Base-by-base conservation (phyloP, 176 grass and related monocot species). In the Bonia amplexicaulis region DNA sequence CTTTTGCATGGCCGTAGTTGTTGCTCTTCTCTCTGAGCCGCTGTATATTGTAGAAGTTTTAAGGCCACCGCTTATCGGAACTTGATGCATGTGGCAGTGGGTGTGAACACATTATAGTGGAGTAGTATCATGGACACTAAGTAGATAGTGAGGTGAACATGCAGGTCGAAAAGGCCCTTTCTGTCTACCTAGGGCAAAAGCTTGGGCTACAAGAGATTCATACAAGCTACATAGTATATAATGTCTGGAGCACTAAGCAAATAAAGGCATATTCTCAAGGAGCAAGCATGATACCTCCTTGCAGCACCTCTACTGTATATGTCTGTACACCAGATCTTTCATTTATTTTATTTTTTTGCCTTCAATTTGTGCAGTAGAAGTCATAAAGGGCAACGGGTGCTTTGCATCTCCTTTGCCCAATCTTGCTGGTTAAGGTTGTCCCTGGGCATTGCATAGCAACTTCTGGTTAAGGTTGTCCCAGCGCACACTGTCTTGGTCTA, bases 211-310 rank as follows among this genome's bases (percentile, higher is more conserved):
- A 58, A 58, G 51, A 23, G 33, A 79, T 65, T 25, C 60, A 19
- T 22, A 47, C 44, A 6, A 7, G 39, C 39, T 40, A 40, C 39
- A 40, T 5, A 40, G 6, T 40, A 40, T 65, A 80, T 39, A 52
- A 67, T 67, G 63, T 52, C 62, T 26, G 62, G 29, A 80, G 47
- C 27, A 47, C 17, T 20, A 25, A 6, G 51, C 51, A 2, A 19
- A 53, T 53, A 7, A 53, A 53, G 66, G 84, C 84, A 79, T 84
- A 84, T 88, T 88, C 87, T 46, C 44, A 10, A 66, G 81, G 63
- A 79, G 17, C 55, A 84, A 88, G 80, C n/a, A 79, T 79, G 64
- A 88, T 87, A 45, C 69, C 45, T 44, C 60, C 46, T 33, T 12
- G 19, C 17, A 65, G 55, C 14, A 61, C 5, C 14, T 66, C 29